Base-by-base conservation (phyloP, 192 early-diverging fungal species). In the Coemansia sp. region DNA sequence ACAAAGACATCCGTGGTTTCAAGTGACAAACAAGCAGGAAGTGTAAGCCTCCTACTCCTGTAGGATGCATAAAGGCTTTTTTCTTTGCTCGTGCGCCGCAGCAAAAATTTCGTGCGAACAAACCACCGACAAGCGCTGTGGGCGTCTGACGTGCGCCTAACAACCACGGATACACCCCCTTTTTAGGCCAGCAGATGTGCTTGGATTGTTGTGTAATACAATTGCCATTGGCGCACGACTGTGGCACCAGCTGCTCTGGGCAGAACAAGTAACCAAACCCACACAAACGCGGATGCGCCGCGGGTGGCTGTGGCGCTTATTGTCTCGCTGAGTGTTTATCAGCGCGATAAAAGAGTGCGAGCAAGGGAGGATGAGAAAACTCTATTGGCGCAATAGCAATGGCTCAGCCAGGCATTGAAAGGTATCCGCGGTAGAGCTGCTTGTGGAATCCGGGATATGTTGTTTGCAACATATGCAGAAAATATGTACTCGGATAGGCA, bases 281-380 rank as follows among this genome's bases (percentile, higher is more conserved):
- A 48, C 50, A 53, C 23, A 25, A 25, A 29, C 29, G 55, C 55
- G 25, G 55, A 32, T 31, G 29, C 55, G 55, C 55, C 31, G 55
- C 55, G 29, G 55, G 55, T 57, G 55, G 55, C 27, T 57, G 55
- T 57, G 55, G 55, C 55, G 55, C 29, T 48, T 15, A 57, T 57
- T 57, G 55, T 57, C 55, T 31, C 14, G 55, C 55, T 31, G 12
- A 7, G 29, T 32, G 55, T 31, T 11, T 32, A 57, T 29, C 55
- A n/a, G 29, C 27, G 27, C 31, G 14, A 57, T 14, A 32, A 31
- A 34, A 4, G 15, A 31, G 45, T 8, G 19, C 7, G 6, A n/a
- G 7, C 4, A 5, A 9, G 5, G 45, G 19, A 7, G 45, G 15
- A 44, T 44, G 27, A 53, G 15, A 5, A 31, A 32, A 9, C 29